Evolutionary conservation across 164 flowering plant genomes (phyloP), one percentile per base, ranked within the genome.

Genomic region (Malania oleifera): DNA sequence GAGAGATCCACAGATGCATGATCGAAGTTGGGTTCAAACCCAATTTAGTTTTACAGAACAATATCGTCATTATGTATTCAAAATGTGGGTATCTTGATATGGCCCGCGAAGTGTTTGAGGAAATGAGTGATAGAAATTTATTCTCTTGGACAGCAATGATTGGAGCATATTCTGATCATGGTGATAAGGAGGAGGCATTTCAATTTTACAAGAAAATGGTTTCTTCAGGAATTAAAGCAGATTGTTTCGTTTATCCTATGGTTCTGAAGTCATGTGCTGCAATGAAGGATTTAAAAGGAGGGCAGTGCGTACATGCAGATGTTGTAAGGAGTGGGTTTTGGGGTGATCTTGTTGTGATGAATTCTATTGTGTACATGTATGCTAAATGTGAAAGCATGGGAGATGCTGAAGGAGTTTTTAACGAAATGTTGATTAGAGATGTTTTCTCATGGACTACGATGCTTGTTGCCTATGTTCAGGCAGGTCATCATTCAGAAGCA

Each of bases 321-420:
- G 41, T 59, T 41, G 35, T 64, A 10, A 60, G 28, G 20, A 56
- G 52, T 48, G 75, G 75, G 41, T 65, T 68, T 27, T 40, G 22
- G 17, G 61, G 72, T 66, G 72, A 72, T 67, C 41, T 64, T 38
- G 62, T 72, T 20, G 53, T 72, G n/a, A 37, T 39, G 59, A 72
- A 72, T 68, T 72, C 75, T 19, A 54, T 72, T 15, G 52, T 72
- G 28, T 69, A 67, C 52, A 72, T 72, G 75, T 72, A 72, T 43
- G 50, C 66, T 1, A 72, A 72, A 57, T 62, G 69, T 34, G 72
- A 52, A 40, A 52, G 56, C 20, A 24, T 72, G 59, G 56, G 1
- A 15, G 75, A 72, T 52, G 69, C 75, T 1, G 25, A 60, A 29
- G 52, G 47, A 27, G 58, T 55, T 25, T 72, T 67, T 29, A 25